These are phyloP conservation scores for Sophora flavescens DNA, from an alignment of 306 rosid genomes.

Conservation along the genomic window DNA sequence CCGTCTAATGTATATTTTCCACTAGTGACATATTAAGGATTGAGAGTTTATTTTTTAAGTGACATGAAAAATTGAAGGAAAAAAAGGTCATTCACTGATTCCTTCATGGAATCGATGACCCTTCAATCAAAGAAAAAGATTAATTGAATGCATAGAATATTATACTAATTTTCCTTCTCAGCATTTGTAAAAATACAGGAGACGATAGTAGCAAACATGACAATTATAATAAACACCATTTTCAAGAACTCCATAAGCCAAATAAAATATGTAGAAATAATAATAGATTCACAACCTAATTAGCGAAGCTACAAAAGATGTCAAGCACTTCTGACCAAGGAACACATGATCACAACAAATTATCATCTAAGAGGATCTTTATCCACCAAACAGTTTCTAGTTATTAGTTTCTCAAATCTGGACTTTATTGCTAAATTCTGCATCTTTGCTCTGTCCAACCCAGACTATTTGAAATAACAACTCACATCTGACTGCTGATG, in stretches of 20 bases:
- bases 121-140: slow-evolving; percentile 23
- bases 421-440: background rate
- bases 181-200: slow-evolving; percentile 34
- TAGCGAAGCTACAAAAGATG: slow-evolving; percentile 20
- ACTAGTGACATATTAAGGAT: too few relatives aligned
- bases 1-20: too few relatives aligned
- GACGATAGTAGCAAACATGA: slow-evolving; percentile 24
- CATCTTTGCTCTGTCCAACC: slow-evolving; percentile 4
- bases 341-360: background rate
- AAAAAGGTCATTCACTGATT: slow-evolving; percentile 27
- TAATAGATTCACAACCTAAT: slow-evolving; percentile 32
- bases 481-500: slow-evolving; percentile 21
- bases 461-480: slow-evolving; percentile 10
- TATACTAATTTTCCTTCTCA: slow-evolving; percentile 10
- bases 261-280: slow-evolving; percentile 5
- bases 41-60: too few relatives aligned
- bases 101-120: slow-evolving; percentile 31
- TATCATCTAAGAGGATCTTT: slow-evolving; percentile 5
- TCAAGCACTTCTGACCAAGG: slow-evolving; percentile 14
- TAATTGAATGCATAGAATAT: slow-evolving; percentile 29
- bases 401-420: slow-evolving; percentile 27
- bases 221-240: slow-evolving; percentile 27
- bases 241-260: slow-evolving; percentile 21
- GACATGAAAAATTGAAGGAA: slow-evolving; percentile 1
- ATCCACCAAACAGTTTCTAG: slow-evolving; percentile 8